These are phyloP conservation scores for Apostasia shenzhenica DNA, from an alignment of 106 monocot species.

Conservation along the genomic window DNA sequence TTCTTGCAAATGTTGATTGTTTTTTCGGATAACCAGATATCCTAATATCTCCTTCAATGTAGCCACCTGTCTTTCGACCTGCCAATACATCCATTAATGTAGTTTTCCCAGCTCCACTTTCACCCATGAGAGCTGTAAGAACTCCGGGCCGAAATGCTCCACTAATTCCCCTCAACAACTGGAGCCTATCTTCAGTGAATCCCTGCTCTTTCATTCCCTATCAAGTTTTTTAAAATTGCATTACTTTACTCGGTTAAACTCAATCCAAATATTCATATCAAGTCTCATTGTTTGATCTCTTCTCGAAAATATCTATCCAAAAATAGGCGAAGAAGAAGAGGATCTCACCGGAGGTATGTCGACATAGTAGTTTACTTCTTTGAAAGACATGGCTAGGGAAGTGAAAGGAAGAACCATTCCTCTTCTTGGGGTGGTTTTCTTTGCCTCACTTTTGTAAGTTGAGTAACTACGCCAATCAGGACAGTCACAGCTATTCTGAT, in stretches of 20 bases:
- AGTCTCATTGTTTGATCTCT: too few species aligned
- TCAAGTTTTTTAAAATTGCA: neutral
- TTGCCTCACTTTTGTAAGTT: constrained; percentile 22
- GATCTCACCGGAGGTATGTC: constrained; percentile 82
- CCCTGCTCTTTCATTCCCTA: constrained; percentile 77
- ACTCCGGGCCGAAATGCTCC: constrained; percentile 56
- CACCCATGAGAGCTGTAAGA: constrained; percentile 70
- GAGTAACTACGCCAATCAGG: constrained; percentile 11
- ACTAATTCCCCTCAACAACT: constrained; percentile 45
- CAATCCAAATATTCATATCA: too few species aligned
- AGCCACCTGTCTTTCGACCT: constrained; percentile 65
- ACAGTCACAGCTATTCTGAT: constrained; percentile 2
- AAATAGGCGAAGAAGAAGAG: neutral
- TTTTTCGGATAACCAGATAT: constrained; percentile 69
- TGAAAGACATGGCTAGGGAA: constrained; percentile 85
- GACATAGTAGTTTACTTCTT: constrained; percentile 83
- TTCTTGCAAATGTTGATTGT: constrained; percentile 61
- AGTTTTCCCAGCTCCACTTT: constrained; percentile 73
- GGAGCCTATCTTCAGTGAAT: constrained; percentile 46
- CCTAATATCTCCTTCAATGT: constrained; percentile 61
- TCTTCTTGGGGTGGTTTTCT: constrained; percentile 31
- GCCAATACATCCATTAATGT: constrained; percentile 81
- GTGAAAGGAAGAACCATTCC: constrained; percentile 96
- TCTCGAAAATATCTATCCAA: neutral
- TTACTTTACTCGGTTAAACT: too few species aligned